These are phyloP conservation scores for Leucoagaricus sp. DNA, from an alignment of 1,284 basidiomycete species.

Conservation along the genomic window DNA sequence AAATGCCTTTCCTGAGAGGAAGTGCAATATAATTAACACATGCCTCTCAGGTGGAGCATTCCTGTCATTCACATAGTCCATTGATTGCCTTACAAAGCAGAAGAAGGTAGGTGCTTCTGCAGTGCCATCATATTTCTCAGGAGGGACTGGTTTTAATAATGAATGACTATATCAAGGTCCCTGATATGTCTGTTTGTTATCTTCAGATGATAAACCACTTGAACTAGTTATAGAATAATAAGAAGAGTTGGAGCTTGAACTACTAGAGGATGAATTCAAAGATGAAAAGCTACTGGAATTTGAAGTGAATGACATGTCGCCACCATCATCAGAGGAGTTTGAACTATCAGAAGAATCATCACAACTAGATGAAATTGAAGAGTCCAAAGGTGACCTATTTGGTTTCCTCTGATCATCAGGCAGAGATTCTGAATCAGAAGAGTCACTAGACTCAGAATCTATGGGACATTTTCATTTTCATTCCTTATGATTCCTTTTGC, in stretches of 20 bases:
- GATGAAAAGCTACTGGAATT: not conserved
- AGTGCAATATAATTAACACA: conserved; percentile 27
- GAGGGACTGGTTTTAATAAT: conserved; percentile 27
- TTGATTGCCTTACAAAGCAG: conserved; percentile 28
- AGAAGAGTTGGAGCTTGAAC: too few relatives aligned
- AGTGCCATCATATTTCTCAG: conserved; percentile 27
- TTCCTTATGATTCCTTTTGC: too few relatives aligned
- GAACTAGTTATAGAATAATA: not conserved
- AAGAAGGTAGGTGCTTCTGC: conserved; percentile 24
- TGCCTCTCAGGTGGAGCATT: conserved; percentile 19
- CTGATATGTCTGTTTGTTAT: not conserved
- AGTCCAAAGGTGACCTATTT: too few relatives aligned
- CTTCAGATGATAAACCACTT: not conserved
- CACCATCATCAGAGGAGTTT: too few relatives aligned
- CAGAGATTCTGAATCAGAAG: too few relatives aligned
- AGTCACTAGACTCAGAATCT: too few relatives aligned
- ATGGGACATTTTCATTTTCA: too few relatives aligned
- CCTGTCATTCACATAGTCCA: conserved; percentile 28
- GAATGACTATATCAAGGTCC: not conserved
- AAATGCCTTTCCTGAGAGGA: conserved; percentile 33
- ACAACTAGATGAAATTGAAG: not conserved
- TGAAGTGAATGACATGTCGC: too few relatives aligned
- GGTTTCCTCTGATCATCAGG: too few relatives aligned
- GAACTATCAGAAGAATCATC: not conserved
- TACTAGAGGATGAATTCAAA: not conserved